phyloP scores from a whole-genome alignment of 176 grass and related monocot species.

The Dactylis glomerata region DNA sequence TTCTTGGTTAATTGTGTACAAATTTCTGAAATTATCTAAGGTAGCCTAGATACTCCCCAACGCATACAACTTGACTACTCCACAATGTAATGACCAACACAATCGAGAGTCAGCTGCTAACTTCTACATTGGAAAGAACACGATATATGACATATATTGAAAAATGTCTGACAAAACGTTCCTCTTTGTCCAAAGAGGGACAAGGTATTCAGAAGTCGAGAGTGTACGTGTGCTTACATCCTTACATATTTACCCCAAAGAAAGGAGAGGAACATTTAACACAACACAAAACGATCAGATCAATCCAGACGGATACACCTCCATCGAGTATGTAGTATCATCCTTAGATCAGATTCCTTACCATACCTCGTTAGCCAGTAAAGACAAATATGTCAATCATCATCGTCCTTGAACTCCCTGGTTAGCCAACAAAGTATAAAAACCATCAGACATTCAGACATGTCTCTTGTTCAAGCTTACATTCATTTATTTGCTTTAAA shows the following conservation, averaged over 20 bases:
- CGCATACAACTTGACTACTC: too few relatives aligned
- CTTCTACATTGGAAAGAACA: background rate
- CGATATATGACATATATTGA: background rate
- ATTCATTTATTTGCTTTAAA: background rate
- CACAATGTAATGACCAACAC: background rate
- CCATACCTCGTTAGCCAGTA: background rate
- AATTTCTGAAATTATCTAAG: too few relatives aligned
- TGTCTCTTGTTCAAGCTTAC: background rate
- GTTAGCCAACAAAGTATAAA: background rate
- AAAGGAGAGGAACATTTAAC: constrained; percentile 8
- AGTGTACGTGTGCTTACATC: background rate
- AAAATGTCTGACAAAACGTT: background rate
- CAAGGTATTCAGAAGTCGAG: background rate
- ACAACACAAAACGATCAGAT: constrained; percentile 35
- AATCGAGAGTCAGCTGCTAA: background rate
- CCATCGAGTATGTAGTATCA: background rate
- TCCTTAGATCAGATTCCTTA: constrained; percentile 14
- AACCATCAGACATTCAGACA: constrained; percentile 14
- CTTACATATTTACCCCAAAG: constrained; percentile 22
- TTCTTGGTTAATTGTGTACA: too few relatives aligned
- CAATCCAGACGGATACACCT: constrained; percentile 17
- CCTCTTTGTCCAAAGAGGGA: background rate
- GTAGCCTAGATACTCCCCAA: too few relatives aligned
- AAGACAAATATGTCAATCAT: constrained; percentile 9
- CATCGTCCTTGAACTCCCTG: constrained; percentile 42